phyloP scores from a whole-genome alignment of 1,284 basidiomycete genomes.

The Leccinum subrobustum region DNA sequence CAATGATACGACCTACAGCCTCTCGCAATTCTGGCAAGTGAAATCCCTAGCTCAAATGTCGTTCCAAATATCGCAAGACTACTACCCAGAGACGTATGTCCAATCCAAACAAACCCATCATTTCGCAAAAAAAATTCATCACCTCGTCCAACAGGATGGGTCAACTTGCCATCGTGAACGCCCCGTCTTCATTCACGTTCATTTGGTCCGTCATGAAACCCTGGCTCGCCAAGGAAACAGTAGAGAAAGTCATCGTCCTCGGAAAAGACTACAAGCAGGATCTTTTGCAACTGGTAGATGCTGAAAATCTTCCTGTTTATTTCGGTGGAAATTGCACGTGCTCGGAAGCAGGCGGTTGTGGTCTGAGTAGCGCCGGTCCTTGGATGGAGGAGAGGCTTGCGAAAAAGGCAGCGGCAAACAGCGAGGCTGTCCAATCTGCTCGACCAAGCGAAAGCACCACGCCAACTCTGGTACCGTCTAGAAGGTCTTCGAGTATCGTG shows the following conservation, averaged over 20 bases:
- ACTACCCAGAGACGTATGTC: conserved; percentile 70
- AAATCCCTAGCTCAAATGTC: conserved; percentile 55
- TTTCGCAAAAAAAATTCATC: neutral
- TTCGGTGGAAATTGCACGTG: conserved; percentile 58
- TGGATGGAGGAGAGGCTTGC: conserved; percentile 62
- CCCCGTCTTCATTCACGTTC: conserved; percentile 64
- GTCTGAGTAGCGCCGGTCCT: conserved; percentile 60
- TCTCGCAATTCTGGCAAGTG: conserved; percentile 73
- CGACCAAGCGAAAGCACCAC: conserved; percentile 2
- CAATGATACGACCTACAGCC: conserved; percentile 33
- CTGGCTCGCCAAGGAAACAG: conserved; percentile 72
- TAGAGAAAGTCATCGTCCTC: conserved; percentile 60
- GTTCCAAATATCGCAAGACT: conserved; percentile 74
- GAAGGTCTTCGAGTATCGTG: conserved; percentile 10
- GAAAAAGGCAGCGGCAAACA: conserved; percentile 23
- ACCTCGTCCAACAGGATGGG: conserved; percentile 52
- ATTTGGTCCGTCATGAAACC: conserved; percentile 69
- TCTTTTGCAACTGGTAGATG: conserved; percentile 55
- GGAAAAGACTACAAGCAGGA: conserved; percentile 55
- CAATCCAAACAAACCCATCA: neutral
- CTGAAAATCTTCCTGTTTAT: conserved; percentile 45
- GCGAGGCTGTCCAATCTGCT: neutral
- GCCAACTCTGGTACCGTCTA: conserved; percentile 3
- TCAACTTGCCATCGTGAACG: conserved; percentile 64
- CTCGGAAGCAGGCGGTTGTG: conserved; percentile 52